Evolutionary conservation across 2,329 filamentous ascomycete genomes (phyloP).

Genomic region (Lachnellula cervina): DNA sequence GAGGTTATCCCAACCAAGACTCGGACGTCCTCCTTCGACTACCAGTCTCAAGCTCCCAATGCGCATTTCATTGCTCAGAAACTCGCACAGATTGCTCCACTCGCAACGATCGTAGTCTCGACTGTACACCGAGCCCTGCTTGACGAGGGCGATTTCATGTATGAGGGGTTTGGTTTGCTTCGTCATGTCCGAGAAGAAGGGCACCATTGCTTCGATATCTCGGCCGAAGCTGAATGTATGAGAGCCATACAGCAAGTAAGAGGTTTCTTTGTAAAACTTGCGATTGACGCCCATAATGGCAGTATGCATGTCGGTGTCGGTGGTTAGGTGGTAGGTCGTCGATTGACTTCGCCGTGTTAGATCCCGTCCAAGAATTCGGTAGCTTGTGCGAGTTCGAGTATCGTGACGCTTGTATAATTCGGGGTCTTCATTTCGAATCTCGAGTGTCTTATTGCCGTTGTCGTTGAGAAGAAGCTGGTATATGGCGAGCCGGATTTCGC

Average conservation of each 20-base stretch:
- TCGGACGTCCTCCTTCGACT: constrained; percentile 50
- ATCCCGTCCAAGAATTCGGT: constrained; percentile 38
- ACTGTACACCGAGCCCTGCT: constrained; percentile 48
- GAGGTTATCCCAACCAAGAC: constrained; percentile 44
- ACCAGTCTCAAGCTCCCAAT: constrained; percentile 45
- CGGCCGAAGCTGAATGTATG: constrained; percentile 56
- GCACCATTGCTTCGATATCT: constrained; percentile 54
- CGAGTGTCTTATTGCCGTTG: constrained; percentile 31
- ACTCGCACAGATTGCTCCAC: constrained; percentile 50
- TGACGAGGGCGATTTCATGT: constrained; percentile 48
- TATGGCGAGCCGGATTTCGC: constrained; percentile 27
- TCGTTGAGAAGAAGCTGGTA: constrained; percentile 40
- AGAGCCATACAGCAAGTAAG: constrained; percentile 49
- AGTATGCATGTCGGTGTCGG: constrained; percentile 38
- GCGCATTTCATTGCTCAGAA: constrained; percentile 35
- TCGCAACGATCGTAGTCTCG: constrained; percentile 52
- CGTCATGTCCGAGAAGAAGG: constrained; percentile 55
- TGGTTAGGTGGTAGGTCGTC: constrained; percentile 52
- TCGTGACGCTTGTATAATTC: constrained; percentile 21
- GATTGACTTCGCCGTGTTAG: constrained; percentile 39
- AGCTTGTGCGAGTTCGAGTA: constrained; percentile 32
- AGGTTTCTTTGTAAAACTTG: constrained; percentile 50
- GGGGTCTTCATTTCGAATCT: constrained; percentile 35
- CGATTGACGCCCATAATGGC: constrained; percentile 43
- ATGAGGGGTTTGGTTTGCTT: constrained; percentile 43